Evolutionary conservation across 2,329 filamentous ascomycete genomes (phyloP), one percentile per base, ranked within the genome.

Genomic region (Fusarium mangiferae): DNA sequence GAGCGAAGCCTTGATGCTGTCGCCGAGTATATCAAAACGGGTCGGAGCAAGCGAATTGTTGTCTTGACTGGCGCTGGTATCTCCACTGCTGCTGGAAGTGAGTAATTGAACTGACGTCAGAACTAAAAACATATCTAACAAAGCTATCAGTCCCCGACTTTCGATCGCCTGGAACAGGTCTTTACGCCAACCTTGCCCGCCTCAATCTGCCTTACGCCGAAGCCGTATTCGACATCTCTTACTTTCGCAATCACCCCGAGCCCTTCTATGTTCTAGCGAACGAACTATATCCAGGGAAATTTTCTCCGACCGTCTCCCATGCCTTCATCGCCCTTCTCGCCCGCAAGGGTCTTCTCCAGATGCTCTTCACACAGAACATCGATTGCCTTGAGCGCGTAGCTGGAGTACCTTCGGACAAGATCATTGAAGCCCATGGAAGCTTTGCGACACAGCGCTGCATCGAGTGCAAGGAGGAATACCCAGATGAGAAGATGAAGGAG

Each of bases 301-400:
- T 93, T 84, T 88, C 92, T 62, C 96, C 96, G 1, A 99, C 96
- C 3, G 87, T 98, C 62, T 93, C 95, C 5, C 96, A 99, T 83
- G 92, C 90, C 41, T 99, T 99, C 83, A 91, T 99, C 78, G 88
- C 90, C 20, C 86, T 99, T 30, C 90, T 98, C 22, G 89, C 95
- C 65, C 86, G 91, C 68, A 98, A 97, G 83, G 90, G 90, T 8
- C 85, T 96, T 45, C 85, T 99, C 30, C 85, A 92, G 74, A 96
- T 95, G 86, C 89, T 96, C 60, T 99, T 98, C 82, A 98, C 96
- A 1, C 96, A 99, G 80, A 99, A 99, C 80, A 98, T 99, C 75
- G 96, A 99, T 84, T 98, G 95, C 78, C 88, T 99, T 18, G 96
- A 99, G 83, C 90, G 95, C 28, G 88, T 90, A 75, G 96, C 96